Evolutionary conservation across 352 stramenopile genomes (phyloP), one percentile per base, ranked within the genome.

Genomic region (Phytophthora hibernalis): DNA sequence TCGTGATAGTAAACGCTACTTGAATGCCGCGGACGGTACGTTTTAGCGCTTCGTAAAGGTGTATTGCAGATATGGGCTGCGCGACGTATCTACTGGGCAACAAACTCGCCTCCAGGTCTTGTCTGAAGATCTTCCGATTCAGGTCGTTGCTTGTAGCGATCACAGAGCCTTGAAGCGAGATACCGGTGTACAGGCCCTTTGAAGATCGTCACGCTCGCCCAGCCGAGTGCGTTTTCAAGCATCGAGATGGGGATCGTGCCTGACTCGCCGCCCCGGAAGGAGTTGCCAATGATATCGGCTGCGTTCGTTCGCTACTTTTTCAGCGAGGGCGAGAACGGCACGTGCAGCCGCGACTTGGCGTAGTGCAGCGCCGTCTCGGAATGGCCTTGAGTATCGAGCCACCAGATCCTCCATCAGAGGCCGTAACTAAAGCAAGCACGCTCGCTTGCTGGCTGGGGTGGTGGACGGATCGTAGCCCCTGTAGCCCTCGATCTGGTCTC

Each of bases 41-140:
- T 22, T 78, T 64, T 18, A 92, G 71, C 10, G 80, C 80, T 24
- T 91, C 77, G 58, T 92, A 90, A 0, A 92, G 67, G n/a, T 75
- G 66, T 15, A 65, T 68, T 5, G 80, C 79, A n/a, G 82, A 77
- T 10, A 61, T 20, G 20, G 84, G 84, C 35, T 82, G 77, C 0
- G 45, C 54, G 1, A 91, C 65, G 9, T 51, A 44, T 3, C 85
- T 83, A 8, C 52, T 78, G 10, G 92, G 56, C 26, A 93, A 73
- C 21, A 72, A 70, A 15, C 65, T 76, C 0, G 80, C 58, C 35
- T 77, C 53, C n/a, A 89, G 52, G 26, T 91, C 77, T n/a, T 74
- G 77, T 12, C 91, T 90, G 70, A 98, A 98, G 72, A 98, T 97
- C 43, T 94, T 95, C 77, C 95, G 89, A 71, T 98, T 98, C 26